Conservation (phyloP, 192 early-diverging fungal species). For the Geranomyces variabilis region DNA sequence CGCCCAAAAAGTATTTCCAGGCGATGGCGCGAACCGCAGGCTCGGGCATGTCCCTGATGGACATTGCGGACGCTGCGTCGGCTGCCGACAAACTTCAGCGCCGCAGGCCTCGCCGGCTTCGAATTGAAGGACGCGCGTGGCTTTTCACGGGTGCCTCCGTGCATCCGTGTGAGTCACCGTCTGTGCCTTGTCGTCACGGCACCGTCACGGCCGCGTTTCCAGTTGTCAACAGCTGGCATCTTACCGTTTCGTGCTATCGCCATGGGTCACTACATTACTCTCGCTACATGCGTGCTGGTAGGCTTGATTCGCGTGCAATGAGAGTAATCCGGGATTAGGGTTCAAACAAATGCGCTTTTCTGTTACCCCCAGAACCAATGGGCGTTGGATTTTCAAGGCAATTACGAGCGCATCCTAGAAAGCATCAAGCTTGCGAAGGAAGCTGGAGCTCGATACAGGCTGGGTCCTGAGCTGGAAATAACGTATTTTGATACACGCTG, state of each 20-base stretch:
- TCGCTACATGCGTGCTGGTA: constrained; percentile 44
- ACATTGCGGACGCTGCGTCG: background rate
- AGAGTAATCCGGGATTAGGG: background rate
- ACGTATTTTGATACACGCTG: constrained; percentile 58
- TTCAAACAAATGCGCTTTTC: background rate
- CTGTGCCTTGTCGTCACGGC: no score
- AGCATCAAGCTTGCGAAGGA: constrained; percentile 85
- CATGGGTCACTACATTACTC: constrained; percentile 42
- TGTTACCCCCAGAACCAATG: constrained; percentile 71
- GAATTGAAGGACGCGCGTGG: no score
- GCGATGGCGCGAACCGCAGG: constrained; percentile 62
- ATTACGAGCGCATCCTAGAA: constrained; percentile 81
- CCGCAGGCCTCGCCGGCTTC: no score
- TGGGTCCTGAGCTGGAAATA: constrained; percentile 97
- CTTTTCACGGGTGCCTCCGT: no score
- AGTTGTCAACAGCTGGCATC: no score
- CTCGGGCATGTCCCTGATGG: constrained; percentile 50
- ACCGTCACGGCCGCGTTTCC: no score
- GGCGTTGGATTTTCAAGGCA: constrained; percentile 97
- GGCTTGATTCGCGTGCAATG: background rate
- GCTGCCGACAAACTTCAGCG: no score
- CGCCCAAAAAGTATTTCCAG: constrained; percentile 60
- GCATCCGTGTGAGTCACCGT: no score
- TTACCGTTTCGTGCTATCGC: background rate
- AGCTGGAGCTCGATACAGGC: constrained; percentile 75